These are phyloP conservation scores for Acer yangbiense DNA, from an alignment of 345 rosid species.

Conservation along the genomic window DNA sequence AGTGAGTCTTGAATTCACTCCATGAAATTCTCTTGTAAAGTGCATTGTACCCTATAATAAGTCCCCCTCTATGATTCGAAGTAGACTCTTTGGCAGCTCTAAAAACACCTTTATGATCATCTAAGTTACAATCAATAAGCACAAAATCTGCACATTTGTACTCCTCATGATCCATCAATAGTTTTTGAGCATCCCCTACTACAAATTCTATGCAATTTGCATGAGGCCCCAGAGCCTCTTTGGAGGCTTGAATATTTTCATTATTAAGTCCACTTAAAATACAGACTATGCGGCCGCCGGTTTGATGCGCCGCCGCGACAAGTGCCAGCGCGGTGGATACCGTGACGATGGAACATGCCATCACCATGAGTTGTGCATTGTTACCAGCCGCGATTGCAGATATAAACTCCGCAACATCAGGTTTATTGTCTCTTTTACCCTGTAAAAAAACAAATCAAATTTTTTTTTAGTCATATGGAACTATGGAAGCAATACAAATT, in stretches of 20 bases:
- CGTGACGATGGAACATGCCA: conserved; percentile 23
- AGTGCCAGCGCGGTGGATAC: conserved; percentile 34
- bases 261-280: conserved; percentile 13
- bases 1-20: conserved; percentile 31
- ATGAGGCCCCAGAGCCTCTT: conserved; percentile 26
- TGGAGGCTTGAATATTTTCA: conserved; percentile 13
- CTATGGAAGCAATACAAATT: too few relatives aligned
- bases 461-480: too few relatives aligned
- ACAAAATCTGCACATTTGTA: conserved; percentile 44
- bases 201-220: conserved; percentile 30
- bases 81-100: conserved; percentile 28
- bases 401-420: conserved; percentile 58
- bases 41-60: conserved; percentile 54
- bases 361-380: conserved; percentile 52
- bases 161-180: conserved; percentile 21
- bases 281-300: conserved; percentile 44
- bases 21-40: conserved; percentile 28
- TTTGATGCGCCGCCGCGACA: conserved; percentile 53
- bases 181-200: conserved; percentile 36
- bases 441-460: not conserved
- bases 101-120: conserved; percentile 21
- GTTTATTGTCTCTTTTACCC: conserved; percentile 48
- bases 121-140: conserved; percentile 43
- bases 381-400: conserved; percentile 62
- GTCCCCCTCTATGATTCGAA: conserved; percentile 19